phyloP scores from a whole-genome alignment of 306 rosid species.

The Lathyrus oleraceus region DNA sequence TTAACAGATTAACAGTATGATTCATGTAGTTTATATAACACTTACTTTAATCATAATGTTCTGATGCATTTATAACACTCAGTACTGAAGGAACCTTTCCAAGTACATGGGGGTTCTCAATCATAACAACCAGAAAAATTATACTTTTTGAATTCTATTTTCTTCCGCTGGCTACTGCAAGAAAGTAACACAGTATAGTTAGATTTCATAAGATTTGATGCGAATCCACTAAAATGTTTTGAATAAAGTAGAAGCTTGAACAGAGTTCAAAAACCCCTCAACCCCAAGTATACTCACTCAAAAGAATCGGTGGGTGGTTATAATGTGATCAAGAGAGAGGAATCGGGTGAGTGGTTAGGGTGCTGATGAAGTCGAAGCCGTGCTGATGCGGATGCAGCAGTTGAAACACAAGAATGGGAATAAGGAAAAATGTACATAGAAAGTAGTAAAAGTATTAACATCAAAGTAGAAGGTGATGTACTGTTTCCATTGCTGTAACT shows the following conservation, averaged over 20 bases:
- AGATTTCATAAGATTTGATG: slow-evolving; percentile 29
- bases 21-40: background rate
- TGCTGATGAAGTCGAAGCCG: too few species aligned
- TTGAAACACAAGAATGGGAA: too few species aligned
- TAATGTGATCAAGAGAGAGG: too few species aligned
- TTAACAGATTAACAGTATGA: slow-evolving; percentile 10
- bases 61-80: background rate
- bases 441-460: too few species aligned
- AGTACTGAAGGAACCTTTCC: background rate
- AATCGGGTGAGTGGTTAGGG: too few species aligned
- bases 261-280: background rate
- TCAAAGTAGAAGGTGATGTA: too few species aligned
- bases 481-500: too few species aligned
- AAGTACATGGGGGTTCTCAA: background rate
- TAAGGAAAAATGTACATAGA: too few species aligned
- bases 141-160: slow-evolving; percentile 76
- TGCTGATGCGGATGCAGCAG: too few species aligned
- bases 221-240: slow-evolving; percentile 26
- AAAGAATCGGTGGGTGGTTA: too few species aligned
- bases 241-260: background rate
- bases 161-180: slow-evolving; percentile 82
- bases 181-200: slow-evolving; percentile 15
- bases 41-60: background rate
- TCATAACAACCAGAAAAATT: slow-evolving; percentile 31
- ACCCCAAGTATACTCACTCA: background rate